A percentile compares a stretch with the other conserved stretches of the same genome.
phyloP scores from a whole-genome alignment of 1,284 basidiomycete species.

The Apiotrichum brassicae region DNA sequence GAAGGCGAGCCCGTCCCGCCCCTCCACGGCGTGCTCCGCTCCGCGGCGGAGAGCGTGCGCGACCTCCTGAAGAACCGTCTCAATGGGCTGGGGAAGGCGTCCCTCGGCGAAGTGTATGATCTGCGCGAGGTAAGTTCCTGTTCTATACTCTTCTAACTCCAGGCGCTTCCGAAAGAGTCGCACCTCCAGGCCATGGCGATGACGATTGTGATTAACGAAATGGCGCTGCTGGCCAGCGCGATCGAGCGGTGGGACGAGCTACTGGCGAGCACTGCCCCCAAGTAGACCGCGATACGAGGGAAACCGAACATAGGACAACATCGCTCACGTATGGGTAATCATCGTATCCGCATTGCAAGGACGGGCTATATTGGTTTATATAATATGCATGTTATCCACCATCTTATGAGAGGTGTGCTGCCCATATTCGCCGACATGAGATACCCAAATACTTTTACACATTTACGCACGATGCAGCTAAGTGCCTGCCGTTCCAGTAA shows the following conservation, averaged over 20 bases:
- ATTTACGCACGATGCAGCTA: too few relatives aligned
- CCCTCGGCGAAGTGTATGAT: conserved; percentile 24
- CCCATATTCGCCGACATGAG: too few relatives aligned
- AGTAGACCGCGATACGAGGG: too few relatives aligned
- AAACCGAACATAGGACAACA: too few relatives aligned
- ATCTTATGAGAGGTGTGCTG: too few relatives aligned
- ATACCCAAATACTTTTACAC: too few relatives aligned
- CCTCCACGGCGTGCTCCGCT: not conserved
- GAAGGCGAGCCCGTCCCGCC: conserved; percentile 4
- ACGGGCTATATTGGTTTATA: too few relatives aligned
- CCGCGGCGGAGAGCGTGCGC: not conserved
- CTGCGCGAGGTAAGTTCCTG: conserved; percentile 28
- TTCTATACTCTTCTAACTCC: conserved; percentile 1
- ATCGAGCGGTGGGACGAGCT: conserved; percentile 31
- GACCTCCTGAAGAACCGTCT: conserved; percentile 16
- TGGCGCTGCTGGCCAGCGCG: conserved; percentile 30
- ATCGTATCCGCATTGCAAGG: too few relatives aligned
- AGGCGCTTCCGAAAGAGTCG: conserved; percentile 16
- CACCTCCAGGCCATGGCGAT: conserved; percentile 33
- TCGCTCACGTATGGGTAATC: too few relatives aligned
- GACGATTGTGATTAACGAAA: conserved; percentile 38
- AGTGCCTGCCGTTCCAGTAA: too few relatives aligned
- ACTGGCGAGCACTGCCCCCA: not conserved
- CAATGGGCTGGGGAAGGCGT: conserved; percentile 14
- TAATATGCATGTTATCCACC: too few relatives aligned